Base-by-base conservation (phyloP, 2,329 filamentous ascomycete genomes). In the Dothideomycetes sp. region DNA sequence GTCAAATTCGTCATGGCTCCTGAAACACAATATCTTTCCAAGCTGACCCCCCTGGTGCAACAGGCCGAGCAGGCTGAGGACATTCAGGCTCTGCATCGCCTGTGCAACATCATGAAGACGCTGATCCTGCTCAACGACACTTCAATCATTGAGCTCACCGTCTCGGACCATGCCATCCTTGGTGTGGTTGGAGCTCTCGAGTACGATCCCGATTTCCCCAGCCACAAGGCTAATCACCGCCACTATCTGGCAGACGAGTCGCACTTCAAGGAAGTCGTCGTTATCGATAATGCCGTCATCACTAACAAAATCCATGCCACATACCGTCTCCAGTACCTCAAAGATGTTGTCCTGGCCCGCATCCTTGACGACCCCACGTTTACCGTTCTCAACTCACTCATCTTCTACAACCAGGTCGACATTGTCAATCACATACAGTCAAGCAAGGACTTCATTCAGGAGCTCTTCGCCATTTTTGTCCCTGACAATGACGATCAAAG, bases 341-440 rank as follows among this genome's bases (percentile, higher is more conserved):
- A 96, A 61, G 91, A 98, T 55, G 91, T 98, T n/a, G 89, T 96
- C 1, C 74, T 98, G 30, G 91, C 91, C 20, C 79, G 91, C 47
- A 96, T 98, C 48, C 73, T 98, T 46, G 91, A 98, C 63, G 91
- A 98, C 60, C 89, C 89, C 35, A 98, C 91, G 15, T 98, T 96
- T 61, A 94, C 86, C 17, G 88, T 96, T 18, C 78, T 98, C 49
- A 98, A 96, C 64, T 94, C 87, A 36, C 74, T 96, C 52, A 98
- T 98, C 51, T 98, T 95, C 68, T 98, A 94, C 71, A 91, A 96
- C 65, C 91, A 98, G 65, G 88, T 96, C 53, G 91, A 96, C 56
- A 95, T 98, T 56, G 82, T 98, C 35, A 84, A 89, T 56, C 85
- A 96, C 62, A 71, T 98, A n/a, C 88, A 95, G 61, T 73, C 71